phyloP scores from a whole-genome alignment of 1,139 yeast genomes.

The Blastobotrys indianensis region DNA sequence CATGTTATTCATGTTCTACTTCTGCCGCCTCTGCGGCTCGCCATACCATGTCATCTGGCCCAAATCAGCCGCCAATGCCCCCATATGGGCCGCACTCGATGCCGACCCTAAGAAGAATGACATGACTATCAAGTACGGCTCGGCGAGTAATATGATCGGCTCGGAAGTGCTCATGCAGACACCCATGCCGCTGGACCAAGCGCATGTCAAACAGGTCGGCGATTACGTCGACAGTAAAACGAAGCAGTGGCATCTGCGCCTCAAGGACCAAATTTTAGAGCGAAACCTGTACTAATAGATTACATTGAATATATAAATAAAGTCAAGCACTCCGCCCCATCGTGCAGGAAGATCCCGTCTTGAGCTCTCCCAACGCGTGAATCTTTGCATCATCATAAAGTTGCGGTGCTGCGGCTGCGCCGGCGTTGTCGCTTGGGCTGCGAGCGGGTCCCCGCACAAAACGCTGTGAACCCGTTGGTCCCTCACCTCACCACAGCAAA shows the following conservation, averaged over 20 bases:
- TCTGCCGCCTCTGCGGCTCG: conserved; percentile 80
- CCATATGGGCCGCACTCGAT: conserved; percentile 51
- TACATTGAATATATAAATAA: background rate
- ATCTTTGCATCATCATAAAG: too few species aligned
- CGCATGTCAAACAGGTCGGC: conserved; percentile 61
- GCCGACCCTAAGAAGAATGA: conserved; percentile 43
- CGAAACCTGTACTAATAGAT: conserved; percentile 22
- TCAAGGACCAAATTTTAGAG: conserved; percentile 62
- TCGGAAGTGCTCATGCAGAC: conserved; percentile 52
- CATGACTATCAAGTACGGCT: conserved; percentile 64
- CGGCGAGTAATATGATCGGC: conserved; percentile 62
- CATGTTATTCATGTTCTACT: conserved; percentile 74
- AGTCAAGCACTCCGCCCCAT: background rate
- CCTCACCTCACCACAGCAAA: too few species aligned
- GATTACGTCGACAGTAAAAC: conserved; percentile 52
- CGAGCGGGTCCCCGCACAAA: too few species aligned
- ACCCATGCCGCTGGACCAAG: conserved; percentile 33
- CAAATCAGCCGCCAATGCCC: conserved; percentile 83
- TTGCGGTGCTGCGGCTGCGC: too few species aligned
- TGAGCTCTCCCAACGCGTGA: too few species aligned
- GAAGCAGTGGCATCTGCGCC: conserved; percentile 59
- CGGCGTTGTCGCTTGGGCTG: too few species aligned
- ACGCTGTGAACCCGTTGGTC: too few species aligned
- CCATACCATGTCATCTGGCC: conserved; percentile 87
- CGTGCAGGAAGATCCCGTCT: too few species aligned